Base-by-base conservation (phyloP, 1,284 basidiomycete genomes). In the Cryptococcus sp. region DNA sequence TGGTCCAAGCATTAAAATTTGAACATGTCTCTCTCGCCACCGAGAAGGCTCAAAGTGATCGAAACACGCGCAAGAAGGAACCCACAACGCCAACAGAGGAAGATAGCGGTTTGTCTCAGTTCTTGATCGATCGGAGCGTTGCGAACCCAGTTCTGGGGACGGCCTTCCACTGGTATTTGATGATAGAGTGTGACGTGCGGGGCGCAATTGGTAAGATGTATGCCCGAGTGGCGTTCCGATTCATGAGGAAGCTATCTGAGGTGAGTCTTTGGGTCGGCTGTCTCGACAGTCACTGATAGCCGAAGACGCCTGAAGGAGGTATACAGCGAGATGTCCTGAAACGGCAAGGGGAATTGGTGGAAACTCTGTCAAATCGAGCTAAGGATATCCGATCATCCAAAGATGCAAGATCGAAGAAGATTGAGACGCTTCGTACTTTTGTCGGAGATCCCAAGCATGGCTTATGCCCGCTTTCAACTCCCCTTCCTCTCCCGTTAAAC, bases 1-100 rank as follows among this genome's bases (percentile, higher is more conserved):
- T 99, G 3, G 95, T 98, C 0, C 96, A 99, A 78, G 93, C 95
- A 0, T 84, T 99, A 64, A 97, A 96, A 71, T 97, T 97, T 61
- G 93, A 97, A 70, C 36, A 50, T 30, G 42, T 15, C 7, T n/a
- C 47, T 2, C 13, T 13, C 31, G 3, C 13, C 8, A 14, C 53
- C 58, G 14, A 53, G 44, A 1, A 42, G 84, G 87, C 48, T 64
- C 80, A 83, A 51, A 85, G 43, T 46, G 54, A 45, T 58, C 65
- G 54, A 42, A 83, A 5, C 81, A 84, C 47, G 78, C 86, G 13
- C 80, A 82, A n/a, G 8, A 64, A 62, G 33, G 64, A 71, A 13
- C 42, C 56, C 6, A 45, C 51, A 1, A 30, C 43, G 2, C 57
- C 56, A 7, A 59, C 65, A 4, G 87, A 89, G 56, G 87, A 89